Base-by-base conservation (phyloP, 2,329 filamentous ascomycete species). In the Fusarium mundagurra region DNA sequence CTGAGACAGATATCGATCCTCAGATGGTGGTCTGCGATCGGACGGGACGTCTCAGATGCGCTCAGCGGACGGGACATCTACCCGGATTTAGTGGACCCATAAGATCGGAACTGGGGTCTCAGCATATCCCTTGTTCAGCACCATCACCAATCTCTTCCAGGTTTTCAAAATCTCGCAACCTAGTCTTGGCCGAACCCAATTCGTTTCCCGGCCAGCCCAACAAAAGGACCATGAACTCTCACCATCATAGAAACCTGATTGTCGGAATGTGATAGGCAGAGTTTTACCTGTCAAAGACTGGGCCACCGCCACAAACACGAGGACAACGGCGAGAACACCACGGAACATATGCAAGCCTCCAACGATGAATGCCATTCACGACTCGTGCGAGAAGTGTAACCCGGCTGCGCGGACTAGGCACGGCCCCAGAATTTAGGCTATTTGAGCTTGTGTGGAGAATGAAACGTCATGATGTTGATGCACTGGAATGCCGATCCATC, bases 381-480 rank as follows among this genome's bases (percentile, higher is more conserved):
- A 66, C 38, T 51, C 34, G 29, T 48, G 27, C 29, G 14, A 50
- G 16, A 50, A 45, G 34, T 45, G 16, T 18, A 41, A 47, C 17
- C 16, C 41, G 41, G 33, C 36, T 39, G 17, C 39, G 48, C 29
- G 38, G 45, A 38, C 34, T 54, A 54, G 24, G 9, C 34, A 22
- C 51, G 51, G 33, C 36, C 34, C 50, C 38, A n/a, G 24, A 44
- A 67, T 71, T 71, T 71, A 61, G 68, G 61, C 68, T 67, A 71
- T 71, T 61, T 24, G 29, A 55, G 33, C 33, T 67, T 54, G 39
- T 63, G 67, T 71, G 67, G 43, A 41, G 64, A 58, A 53, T 45
- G 12, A n/a, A 64, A 64, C 67, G 67, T 69, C 67, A 69, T 69
- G 67, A 54, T 34, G 31, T 4, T 29, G 8, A 45, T 18, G 22